Evolutionary conservation across 2,329 filamentous ascomycete genomes (phyloP).

Genomic region (Hymenotorrendiella dingleyae): DNA sequence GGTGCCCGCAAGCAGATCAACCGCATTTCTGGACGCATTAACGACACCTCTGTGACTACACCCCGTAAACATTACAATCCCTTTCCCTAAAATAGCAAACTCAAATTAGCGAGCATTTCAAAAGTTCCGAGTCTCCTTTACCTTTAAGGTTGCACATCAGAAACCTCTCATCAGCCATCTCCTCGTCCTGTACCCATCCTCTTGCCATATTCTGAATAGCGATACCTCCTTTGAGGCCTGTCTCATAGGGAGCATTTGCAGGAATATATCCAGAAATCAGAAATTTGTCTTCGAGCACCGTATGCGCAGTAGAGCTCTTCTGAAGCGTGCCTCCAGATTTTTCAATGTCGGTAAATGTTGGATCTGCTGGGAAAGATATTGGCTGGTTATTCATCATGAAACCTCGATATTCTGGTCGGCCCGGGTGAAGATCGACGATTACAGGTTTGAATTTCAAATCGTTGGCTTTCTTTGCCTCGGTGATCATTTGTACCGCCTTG

Average conservation of each 20-base stretch:
- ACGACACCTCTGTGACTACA: conserved; percentile 51
- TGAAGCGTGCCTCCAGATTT: conserved; percentile 36
- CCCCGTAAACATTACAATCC: conserved; percentile 49
- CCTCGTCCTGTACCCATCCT: conserved; percentile 42
- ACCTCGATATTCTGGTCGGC: conserved; percentile 45
- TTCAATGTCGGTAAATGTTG: conserved; percentile 42
- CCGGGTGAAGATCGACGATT: conserved; percentile 45
- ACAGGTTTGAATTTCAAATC: conserved; percentile 25
- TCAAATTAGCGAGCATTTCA: not conserved
- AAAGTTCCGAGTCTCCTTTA: conserved; percentile 16
- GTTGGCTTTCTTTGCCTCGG: conserved; percentile 32
- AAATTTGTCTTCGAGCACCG: conserved; percentile 44
- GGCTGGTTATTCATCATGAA: conserved; percentile 35
- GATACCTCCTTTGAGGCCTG: conserved; percentile 40
- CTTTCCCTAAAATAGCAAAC: conserved; percentile 36
- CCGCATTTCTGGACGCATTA: conserved; percentile 43
- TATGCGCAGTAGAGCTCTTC: conserved; percentile 36
- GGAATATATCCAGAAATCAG: conserved; percentile 49
- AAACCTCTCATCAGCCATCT: conserved; percentile 47
- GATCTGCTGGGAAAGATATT: conserved; percentile 47
- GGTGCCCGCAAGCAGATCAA: conserved; percentile 32
- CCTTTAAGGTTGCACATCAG: conserved; percentile 48
- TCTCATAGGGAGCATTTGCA: conserved; percentile 43
- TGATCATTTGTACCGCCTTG: conserved; percentile 43
- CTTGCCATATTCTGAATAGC: conserved; percentile 35